Percentiles rank a stretch among this genome's conserved stretches.
phyloP scores from a whole-genome alignment of 345 rosid genomes.

The Lepidium didymum region DNA sequence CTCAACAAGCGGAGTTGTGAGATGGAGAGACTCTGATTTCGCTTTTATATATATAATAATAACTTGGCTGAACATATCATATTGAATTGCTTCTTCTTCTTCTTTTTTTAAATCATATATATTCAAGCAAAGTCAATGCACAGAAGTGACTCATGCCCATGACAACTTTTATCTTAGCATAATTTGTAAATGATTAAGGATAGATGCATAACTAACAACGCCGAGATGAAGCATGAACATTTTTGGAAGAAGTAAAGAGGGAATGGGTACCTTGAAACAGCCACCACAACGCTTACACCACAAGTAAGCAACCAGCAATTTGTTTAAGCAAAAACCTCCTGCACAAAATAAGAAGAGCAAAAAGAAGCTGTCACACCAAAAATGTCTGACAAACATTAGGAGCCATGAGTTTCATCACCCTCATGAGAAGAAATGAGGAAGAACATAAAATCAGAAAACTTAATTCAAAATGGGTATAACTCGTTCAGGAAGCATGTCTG shows the following conservation, averaged over 20 bases:
- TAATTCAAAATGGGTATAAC: conserved; percentile 75
- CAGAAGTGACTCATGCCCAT: not conserved
- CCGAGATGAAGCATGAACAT: not conserved
- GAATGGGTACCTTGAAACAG: conserved; percentile 58
- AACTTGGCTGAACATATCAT: too few relatives aligned
- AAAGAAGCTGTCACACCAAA: conserved; percentile 78
- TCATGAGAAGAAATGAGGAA: not conserved
- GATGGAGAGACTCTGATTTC: too few relatives aligned
- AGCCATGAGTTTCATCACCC: not conserved
- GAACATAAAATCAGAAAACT: conserved; percentile 31
- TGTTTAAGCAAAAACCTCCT: conserved; percentile 55
- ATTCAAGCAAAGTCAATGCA: too few relatives aligned
- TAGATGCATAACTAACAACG: too few relatives aligned
- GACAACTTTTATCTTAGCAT: not conserved
- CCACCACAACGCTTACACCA: conserved; percentile 67
- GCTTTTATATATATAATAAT: too few relatives aligned
- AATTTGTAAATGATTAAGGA: not conserved
- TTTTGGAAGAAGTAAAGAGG: not conserved
- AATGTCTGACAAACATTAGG: conserved; percentile 47
- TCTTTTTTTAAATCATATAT: too few relatives aligned
- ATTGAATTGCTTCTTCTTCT: too few relatives aligned
- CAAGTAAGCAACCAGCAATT: conserved; percentile 70
- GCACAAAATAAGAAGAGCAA: conserved; percentile 55
- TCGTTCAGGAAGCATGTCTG: conserved; percentile 92
- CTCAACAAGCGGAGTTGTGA: too few relatives aligned